Conservation (phyloP, 1,284 basidiomycete species). For the Cryptococcus amylolentus region DNA sequence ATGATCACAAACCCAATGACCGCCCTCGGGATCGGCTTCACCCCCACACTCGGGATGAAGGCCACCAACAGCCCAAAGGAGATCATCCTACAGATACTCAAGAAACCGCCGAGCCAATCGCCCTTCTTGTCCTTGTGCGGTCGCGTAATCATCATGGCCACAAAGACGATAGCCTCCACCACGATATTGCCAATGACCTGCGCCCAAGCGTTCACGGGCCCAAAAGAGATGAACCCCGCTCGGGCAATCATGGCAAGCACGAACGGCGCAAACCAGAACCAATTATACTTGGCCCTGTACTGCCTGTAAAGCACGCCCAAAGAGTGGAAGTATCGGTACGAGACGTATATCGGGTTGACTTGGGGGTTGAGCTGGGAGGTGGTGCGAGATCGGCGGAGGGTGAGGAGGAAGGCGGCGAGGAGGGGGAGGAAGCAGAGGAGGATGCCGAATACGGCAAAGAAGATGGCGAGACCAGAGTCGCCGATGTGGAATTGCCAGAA, state of each 20-base stretch:
- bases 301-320: constrained; percentile 49
- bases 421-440: constrained; percentile 58
- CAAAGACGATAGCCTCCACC: constrained; percentile 63
- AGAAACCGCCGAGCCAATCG: constrained; percentile 43
- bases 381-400: constrained; percentile 28
- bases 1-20: constrained; percentile 49
- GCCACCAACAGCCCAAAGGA: constrained; percentile 47
- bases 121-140: constrained; percentile 50
- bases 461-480: constrained; percentile 75
- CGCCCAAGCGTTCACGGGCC: constrained; percentile 60
- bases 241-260: constrained; percentile 53
- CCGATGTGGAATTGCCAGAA: constrained; percentile 84
- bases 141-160: constrained; percentile 56
- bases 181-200: constrained; percentile 70
- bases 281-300: constrained; percentile 50
- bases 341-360: constrained; percentile 46
- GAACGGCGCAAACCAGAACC: constrained; percentile 51
- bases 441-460: constrained; percentile 61
- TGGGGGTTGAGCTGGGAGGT: constrained; percentile 28
- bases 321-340: constrained; percentile 44
- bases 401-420: constrained; percentile 46
- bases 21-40: constrained; percentile 41
- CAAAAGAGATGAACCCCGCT: constrained; percentile 71
- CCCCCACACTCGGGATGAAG: constrained; percentile 42
- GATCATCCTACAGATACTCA: constrained; percentile 41